These are phyloP conservation scores for Cutaneotrichosporon daszewskae DNA, from an alignment of 1,284 basidiomycete species.

Conservation along the genomic window DNA sequence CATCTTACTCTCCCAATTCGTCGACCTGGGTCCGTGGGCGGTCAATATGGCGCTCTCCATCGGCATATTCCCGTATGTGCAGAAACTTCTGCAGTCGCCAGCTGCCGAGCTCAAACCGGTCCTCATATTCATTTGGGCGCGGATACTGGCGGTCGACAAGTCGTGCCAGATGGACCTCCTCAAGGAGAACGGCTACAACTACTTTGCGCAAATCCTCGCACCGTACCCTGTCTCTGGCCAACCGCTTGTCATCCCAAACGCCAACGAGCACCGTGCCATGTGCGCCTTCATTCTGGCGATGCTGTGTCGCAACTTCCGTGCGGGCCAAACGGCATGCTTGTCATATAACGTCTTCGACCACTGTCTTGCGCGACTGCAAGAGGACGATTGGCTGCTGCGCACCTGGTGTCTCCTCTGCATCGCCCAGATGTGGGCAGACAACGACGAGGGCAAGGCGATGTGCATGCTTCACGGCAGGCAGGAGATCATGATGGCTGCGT, in stretches of 20 bases:
- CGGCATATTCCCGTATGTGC: slow-evolving; percentile 98
- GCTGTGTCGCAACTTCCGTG: slow-evolving; percentile 78
- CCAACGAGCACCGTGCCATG: slow-evolving; percentile 96
- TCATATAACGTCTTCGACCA: slow-evolving; percentile 81
- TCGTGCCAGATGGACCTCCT: slow-evolving; percentile 87
- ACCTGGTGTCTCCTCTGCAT: slow-evolving; percentile 95
- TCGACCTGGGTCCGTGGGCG: slow-evolving; percentile 97
- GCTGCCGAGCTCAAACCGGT: slow-evolving; percentile 92
- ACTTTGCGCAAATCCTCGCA: slow-evolving; percentile 75
- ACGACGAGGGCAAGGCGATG: slow-evolving; percentile 83
- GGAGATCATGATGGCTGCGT: slow-evolving; percentile 73
- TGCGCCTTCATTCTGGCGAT: slow-evolving; percentile 96
- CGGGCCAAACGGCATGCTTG: slow-evolving; percentile 81
- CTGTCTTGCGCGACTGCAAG: slow-evolving; percentile 73
- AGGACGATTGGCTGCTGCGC: slow-evolving; percentile 84
- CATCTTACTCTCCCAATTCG: slow-evolving; percentile 93
- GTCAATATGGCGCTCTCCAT: slow-evolving; percentile 96
- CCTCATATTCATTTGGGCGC: slow-evolving; percentile 98
- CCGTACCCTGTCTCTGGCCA: slow-evolving; percentile 38
- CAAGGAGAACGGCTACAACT: slow-evolving; percentile 78
- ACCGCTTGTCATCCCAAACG: slow-evolving; percentile 70
- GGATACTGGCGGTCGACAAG: slow-evolving; percentile 91
- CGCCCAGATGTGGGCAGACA: slow-evolving; percentile 87
- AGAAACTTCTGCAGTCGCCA: slow-evolving; percentile 89
- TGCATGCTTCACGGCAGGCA: slow-evolving; percentile 72